A percentile compares a stretch with the other conserved stretches of the same genome.
These are phyloP conservation scores for Glebionis coronaria DNA, from an alignment of 129 eudicot species.

Conservation along the genomic window DNA sequence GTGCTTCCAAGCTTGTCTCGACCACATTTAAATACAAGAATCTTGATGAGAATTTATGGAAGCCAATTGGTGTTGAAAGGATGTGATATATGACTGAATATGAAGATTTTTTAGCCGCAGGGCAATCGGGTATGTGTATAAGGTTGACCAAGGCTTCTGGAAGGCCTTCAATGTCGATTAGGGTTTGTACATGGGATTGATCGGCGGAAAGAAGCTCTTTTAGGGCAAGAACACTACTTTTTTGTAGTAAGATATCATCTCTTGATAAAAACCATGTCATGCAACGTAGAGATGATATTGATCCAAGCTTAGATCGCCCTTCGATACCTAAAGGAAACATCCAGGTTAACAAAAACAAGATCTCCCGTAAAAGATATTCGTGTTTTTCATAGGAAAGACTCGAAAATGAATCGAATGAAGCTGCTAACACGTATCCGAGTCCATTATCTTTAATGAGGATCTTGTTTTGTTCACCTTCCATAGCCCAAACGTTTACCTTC, in stretches of 20 bases:
- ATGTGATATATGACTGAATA: constrained; percentile 49
- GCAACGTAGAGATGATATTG: constrained; percentile 58
- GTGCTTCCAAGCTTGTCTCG: constrained; percentile 39
- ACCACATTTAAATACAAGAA: constrained; percentile 53
- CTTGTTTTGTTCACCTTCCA: constrained; percentile 72
- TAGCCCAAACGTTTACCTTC: constrained; percentile 50
- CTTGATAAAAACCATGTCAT: constrained; percentile 51
- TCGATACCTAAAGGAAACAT: constrained; percentile 56
- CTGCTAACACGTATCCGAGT: constrained; percentile 43
- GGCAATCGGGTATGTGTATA: constrained; percentile 46
- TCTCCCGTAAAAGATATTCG: constrained; percentile 36
- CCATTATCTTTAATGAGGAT: constrained; percentile 55
- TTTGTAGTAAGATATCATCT: constrained; percentile 47
- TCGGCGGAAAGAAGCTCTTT: constrained; percentile 53
- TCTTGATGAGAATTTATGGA: constrained; percentile 21
- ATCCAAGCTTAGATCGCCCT: constrained; percentile 51
- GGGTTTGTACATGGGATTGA: constrained; percentile 18
- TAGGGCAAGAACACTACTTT: constrained; percentile 44
- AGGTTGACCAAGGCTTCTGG: constrained; percentile 41
- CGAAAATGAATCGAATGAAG: constrained; percentile 54
- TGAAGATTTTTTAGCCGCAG: constrained; percentile 43
- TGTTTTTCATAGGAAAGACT: constrained; percentile 32
- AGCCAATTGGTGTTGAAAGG: constrained; percentile 24
- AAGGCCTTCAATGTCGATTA: constrained; percentile 36
- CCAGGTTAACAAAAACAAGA: constrained; percentile 52